Percentiles rank a stretch among this genome's conserved stretches.
phyloP scores from a whole-genome alignment of 2,329 filamentous ascomycete genomes.

The Lachnellula occidentalis region DNA sequence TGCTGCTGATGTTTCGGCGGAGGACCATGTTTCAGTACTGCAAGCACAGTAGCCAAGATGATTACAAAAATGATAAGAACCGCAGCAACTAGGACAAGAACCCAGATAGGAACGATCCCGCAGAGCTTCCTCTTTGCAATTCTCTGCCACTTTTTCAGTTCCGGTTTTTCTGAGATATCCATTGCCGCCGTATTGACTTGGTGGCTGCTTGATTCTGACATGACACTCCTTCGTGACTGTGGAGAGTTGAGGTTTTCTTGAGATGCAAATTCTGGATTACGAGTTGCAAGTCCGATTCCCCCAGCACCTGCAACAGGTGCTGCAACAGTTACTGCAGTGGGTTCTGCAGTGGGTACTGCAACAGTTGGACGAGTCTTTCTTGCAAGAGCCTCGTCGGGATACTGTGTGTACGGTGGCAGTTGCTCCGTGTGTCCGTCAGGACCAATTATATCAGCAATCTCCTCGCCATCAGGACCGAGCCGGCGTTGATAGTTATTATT shows the following conservation, averaged over 20 bases:
- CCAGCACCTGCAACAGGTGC: slow-evolving; percentile 44
- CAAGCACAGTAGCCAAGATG: slow-evolving; percentile 43
- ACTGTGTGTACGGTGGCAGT: slow-evolving; percentile 84
- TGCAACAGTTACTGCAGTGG: slow-evolving; percentile 16
- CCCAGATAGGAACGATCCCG: slow-evolving; percentile 58
- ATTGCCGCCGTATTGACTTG: slow-evolving; percentile 47
- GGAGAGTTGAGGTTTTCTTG: slow-evolving; percentile 48
- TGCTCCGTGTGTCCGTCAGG: slow-evolving; percentile 87
- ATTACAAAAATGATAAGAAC: slow-evolving; percentile 53
- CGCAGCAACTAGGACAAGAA: slow-evolving; percentile 47
- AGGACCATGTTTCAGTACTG: slow-evolving; percentile 19
- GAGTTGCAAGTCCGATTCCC: slow-evolving; percentile 54
- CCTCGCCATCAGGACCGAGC: slow-evolving; percentile 75
- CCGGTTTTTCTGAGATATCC: slow-evolving; percentile 42
- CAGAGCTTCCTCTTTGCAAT: slow-evolving; percentile 51
- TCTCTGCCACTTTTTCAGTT: slow-evolving; percentile 46
- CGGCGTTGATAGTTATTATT: slow-evolving; percentile 62
- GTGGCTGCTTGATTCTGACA: slow-evolving; percentile 46
- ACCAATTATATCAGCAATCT: slow-evolving; percentile 79
- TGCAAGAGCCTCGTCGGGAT: slow-evolving; percentile 66
- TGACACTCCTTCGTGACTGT: slow-evolving; percentile 46
- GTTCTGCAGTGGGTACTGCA: slow-evolving; percentile 15
- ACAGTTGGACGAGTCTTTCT: slow-evolving; percentile 44
- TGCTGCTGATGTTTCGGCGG: not conserved
- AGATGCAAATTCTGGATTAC: slow-evolving; percentile 58